Conservation (phyloP, 305 asterid genomes). For the Fraxinus ornus region DNA sequence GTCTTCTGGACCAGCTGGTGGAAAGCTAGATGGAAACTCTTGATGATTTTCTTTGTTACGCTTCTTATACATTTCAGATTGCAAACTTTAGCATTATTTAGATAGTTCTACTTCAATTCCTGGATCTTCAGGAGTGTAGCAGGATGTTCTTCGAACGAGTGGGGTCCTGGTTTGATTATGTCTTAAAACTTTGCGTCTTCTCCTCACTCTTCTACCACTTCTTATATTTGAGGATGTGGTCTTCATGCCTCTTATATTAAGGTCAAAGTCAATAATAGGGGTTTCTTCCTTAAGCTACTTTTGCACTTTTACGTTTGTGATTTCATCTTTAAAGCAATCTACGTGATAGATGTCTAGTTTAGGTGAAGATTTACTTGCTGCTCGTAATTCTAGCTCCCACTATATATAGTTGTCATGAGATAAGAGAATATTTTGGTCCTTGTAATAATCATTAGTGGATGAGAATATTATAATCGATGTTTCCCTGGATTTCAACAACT, state of each 20-base stretch:
- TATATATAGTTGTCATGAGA: neutral
- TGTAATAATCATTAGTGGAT: neutral
- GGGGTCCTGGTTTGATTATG: neutral
- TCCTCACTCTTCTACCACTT: neutral
- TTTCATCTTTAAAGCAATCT: neutral
- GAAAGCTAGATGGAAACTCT: neutral
- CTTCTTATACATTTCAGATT: neutral
- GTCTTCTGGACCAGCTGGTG: neutral
- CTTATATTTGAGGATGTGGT: neutral
- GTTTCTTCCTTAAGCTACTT: neutral
- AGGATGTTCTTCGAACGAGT: neutral
- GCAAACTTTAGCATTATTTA: neutral
- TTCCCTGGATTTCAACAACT: neutral
- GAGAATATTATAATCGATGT: neutral
- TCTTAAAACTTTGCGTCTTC: neutral
- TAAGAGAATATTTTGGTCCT: neutral
- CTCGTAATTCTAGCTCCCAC: neutral
- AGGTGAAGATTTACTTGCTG: neutral
- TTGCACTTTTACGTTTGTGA: neutral
- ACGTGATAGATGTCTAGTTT: neutral
- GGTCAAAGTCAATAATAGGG: neutral
- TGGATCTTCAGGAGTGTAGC: neutral
- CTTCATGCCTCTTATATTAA: neutral
- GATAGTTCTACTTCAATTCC: neutral
- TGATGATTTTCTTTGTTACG: neutral